A percentile compares a stretch with the other conserved stretches of the same genome.
These are phyloP conservation scores for Pueraria montana DNA, from an alignment of 306 rosid genomes.

Conservation along the genomic window DNA sequence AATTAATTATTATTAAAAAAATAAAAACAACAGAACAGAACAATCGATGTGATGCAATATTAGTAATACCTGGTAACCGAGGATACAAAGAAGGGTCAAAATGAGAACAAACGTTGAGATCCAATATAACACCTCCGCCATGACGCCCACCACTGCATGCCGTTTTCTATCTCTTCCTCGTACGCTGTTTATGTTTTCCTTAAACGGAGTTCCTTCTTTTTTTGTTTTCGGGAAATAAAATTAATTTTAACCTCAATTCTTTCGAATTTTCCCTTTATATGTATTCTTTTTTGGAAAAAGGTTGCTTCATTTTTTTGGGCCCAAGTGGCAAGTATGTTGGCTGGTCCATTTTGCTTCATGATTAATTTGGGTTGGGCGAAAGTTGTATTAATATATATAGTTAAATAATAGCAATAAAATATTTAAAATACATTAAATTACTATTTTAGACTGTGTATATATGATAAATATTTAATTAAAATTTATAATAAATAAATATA, in stretches of 20 bases:
- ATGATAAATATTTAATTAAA: no score
- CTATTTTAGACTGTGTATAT: no score
- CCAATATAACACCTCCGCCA: slow-evolving; percentile 74
- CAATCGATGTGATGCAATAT: not conserved
- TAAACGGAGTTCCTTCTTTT: slow-evolving; percentile 22
- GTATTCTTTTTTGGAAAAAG: not conserved
- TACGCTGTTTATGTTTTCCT: not conserved
- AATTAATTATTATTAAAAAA: not conserved
- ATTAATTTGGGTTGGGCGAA: no score
- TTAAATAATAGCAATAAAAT: no score
- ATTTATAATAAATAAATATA: no score
- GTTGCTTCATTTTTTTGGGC: not conserved
- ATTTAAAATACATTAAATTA: no score
- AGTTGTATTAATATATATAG: no score
- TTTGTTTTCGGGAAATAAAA: not conserved
- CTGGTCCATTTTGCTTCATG: no score
- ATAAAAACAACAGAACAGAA: not conserved
- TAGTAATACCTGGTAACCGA: slow-evolving; percentile 73
- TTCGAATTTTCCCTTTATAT: not conserved
- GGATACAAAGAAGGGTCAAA: slow-evolving; percentile 58
- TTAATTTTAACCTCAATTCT: not conserved
- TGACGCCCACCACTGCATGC: slow-evolving; percentile 46
- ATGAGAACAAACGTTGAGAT: slow-evolving; percentile 70
- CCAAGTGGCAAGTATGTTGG: no score
- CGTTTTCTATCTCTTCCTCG: not conserved